These are phyloP conservation scores for Karstenula rhodostoma DNA, from an alignment of 2,329 filamentous ascomycete species.

Conservation along the genomic window DNA sequence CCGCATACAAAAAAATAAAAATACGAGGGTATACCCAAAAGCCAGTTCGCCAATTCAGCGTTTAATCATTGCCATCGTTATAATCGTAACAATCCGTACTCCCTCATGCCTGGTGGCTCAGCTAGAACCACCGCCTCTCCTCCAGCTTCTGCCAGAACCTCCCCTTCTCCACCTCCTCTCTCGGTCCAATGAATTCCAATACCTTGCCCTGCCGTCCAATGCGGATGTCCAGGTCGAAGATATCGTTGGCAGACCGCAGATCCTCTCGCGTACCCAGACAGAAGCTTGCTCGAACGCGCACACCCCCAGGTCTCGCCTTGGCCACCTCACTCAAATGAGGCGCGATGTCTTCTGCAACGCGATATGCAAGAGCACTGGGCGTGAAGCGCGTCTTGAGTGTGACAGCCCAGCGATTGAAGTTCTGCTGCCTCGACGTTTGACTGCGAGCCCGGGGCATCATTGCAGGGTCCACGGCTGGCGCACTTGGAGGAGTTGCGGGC, in stretches of 20 bases:
- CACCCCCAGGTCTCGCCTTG: conserved; percentile 51
- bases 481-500: conserved; percentile 31
- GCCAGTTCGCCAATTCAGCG: neutral
- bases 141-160: conserved; percentile 54
- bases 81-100: neutral
- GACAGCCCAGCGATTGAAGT: conserved; percentile 53
- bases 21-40: conserved; percentile 6
- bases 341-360: conserved; percentile 51
- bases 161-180: conserved; percentile 54
- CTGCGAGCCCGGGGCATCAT: conserved; percentile 34
- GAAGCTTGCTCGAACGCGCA: conserved; percentile 56
- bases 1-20: too few species aligned
- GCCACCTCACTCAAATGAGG: conserved; percentile 52
- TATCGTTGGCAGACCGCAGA: conserved; percentile 42
- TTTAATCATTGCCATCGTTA: neutral
- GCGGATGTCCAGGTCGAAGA: conserved; percentile 57
- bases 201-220: conserved; percentile 52
- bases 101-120: too few species aligned
- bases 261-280: conserved; percentile 49
- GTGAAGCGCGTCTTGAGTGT: conserved; percentile 51
- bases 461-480: conserved; percentile 36
- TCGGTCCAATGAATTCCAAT: conserved; percentile 52
- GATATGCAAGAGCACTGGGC: conserved; percentile 51
- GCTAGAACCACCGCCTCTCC: conserved; percentile 55
- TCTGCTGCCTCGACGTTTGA: conserved; percentile 26